Conservation (phyloP, 768 basidiomycete genomes). For the Daedalea quercina region DNA sequence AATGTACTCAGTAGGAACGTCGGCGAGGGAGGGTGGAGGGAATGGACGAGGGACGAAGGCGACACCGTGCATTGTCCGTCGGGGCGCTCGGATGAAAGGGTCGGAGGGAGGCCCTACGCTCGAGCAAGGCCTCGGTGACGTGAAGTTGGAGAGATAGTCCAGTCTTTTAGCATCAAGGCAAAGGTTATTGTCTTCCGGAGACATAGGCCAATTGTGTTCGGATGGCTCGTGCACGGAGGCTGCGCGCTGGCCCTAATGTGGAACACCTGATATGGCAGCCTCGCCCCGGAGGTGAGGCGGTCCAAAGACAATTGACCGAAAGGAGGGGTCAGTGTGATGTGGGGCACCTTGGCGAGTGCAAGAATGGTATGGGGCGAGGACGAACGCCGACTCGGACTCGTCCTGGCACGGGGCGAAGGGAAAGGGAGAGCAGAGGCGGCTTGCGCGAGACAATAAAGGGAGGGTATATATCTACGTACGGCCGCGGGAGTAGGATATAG, state of each 20-base stretch:
- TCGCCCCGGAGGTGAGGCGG: constrained; percentile 15
- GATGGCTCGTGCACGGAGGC: constrained; percentile 4
- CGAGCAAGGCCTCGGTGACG: constrained; percentile 10
- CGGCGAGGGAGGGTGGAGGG: constrained; percentile 54
- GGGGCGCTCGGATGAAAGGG: constrained; percentile 12
- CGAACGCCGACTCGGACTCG: neutral
- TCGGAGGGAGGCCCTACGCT: constrained; percentile 9
- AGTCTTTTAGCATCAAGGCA: constrained; percentile 2
- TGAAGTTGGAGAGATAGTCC: constrained; percentile 1
- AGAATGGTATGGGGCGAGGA: constrained; percentile 1
- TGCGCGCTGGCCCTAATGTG: constrained; percentile 5
- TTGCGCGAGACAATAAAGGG: neutral
- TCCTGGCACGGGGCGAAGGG: neutral
- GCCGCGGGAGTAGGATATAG: neutral
- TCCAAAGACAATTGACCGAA: constrained; percentile 7
- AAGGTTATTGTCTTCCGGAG: constrained; percentile 20
- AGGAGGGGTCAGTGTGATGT: constrained; percentile 2
- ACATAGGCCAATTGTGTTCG: constrained; percentile 15
- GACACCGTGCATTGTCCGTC: constrained; percentile 24
- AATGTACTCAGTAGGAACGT: constrained; percentile 70
- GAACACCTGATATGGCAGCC: constrained; percentile 14
- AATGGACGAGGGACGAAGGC: constrained; percentile 51
- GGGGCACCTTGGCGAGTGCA: neutral
- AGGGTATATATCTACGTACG: neutral
- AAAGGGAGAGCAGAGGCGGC: neutral